A percentile compares a stretch with the other conserved stretches of the same genome.
Evolutionary conservation across 202 grass and related monocot genomes (phyloP).

Genomic region (Panicum virgatum): DNA sequence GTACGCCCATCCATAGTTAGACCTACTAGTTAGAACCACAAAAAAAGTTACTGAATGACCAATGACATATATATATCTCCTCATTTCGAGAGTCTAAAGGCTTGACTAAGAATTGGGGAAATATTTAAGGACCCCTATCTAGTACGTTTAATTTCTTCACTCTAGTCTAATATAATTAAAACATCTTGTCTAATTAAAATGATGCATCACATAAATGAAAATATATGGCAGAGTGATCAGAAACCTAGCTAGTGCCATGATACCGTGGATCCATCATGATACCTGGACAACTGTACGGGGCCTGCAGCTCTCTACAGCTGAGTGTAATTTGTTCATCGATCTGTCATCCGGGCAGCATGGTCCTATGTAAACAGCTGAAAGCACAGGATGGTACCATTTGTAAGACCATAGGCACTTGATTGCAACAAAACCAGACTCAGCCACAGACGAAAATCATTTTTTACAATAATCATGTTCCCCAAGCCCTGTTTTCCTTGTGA

Average conservation of each 20-base stretch:
- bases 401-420: slow-evolving; percentile 42
- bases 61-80: background rate
- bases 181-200: slow-evolving; percentile 2
- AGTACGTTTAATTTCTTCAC: background rate
- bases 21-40: background rate
- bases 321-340: slow-evolving; percentile 52
- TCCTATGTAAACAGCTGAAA: slow-evolving; percentile 46
- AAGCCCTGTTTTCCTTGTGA: slow-evolving; percentile 3
- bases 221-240: slow-evolving; percentile 11
- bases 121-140: background rate
- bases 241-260: slow-evolving; percentile 40
- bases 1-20: background rate
- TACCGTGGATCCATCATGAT: slow-evolving; percentile 42
- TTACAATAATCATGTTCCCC: background rate
- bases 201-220: slow-evolving; percentile 16
- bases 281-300: slow-evolving; percentile 53
- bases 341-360: slow-evolving; percentile 39
- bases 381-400: slow-evolving; percentile 31
- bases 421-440: slow-evolving; percentile 33
- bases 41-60: background rate
- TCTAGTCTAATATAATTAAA: background rate
- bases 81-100: background rate
- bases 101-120: background rate
- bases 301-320: slow-evolving; percentile 2
- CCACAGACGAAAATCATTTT: slow-evolving; percentile 23